Base-by-base conservation (phyloP, 306 rosid species). In the Lathyrus tuberosus region DNA sequence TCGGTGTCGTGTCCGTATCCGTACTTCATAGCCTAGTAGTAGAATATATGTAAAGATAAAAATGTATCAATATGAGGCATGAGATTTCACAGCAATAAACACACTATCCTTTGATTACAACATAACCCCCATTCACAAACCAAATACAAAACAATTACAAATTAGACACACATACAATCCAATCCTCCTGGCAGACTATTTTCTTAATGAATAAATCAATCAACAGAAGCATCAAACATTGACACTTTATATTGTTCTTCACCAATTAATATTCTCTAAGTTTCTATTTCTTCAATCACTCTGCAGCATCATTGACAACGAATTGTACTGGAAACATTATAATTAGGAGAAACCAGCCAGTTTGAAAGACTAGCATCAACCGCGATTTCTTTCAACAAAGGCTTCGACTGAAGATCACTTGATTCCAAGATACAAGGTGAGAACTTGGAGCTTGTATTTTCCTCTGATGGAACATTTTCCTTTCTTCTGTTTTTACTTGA, bases 321-420 rank as follows among this genome's bases (percentile, higher is more conserved):
- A 63, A 77, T 78, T 53, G 62, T 61, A 74, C 60, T 67, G 17
- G 78, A 71, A 72, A 64, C 82, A 68, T 42, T 47, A 65, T 51
- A 66, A 8, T 54, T 86, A 15, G 78, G 80, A 67, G 89, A 79
- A 72, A 58, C 17, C 76, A 90, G 41, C 97, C 98, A 94, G 80
- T 80, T 87, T 57, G 98, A 85, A 69, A 94, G 88, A 84, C 94
- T 91, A 49, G 91, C 73, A 70, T 89, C 83, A 70, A 87, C 95
- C n/a, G 83, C 74, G 41, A 81, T 71, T 75, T 91, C 91, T 78
- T 84, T 78, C 81, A 83, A 63, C 17, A 73, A 72, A 62, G 89
- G 88, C 76, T 85, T 86, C 60, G 90, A 78, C 73, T 65, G 81
- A 71, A 66, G 49, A 14, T 65, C 77, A 17, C 67, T 78, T 16